These are phyloP conservation scores for Xylaria flabelliformis DNA, from an alignment of 495 filamentous ascomycete genomes.

Conservation along the genomic window DNA sequence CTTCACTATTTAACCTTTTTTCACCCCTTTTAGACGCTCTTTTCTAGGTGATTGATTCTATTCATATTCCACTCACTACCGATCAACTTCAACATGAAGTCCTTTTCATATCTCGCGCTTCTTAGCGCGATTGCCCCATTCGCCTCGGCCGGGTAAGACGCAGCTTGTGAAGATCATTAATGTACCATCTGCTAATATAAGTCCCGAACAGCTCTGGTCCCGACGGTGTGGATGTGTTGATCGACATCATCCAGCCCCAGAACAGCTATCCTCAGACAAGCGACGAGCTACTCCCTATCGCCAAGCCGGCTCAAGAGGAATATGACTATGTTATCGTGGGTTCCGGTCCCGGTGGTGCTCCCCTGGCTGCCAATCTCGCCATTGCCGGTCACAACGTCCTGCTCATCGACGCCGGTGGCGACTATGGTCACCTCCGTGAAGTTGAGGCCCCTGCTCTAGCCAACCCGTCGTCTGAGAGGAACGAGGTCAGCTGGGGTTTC, in stretches of 20 bases:
- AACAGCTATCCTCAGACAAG: slow-evolving; percentile 29
- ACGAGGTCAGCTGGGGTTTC: slow-evolving; percentile 51
- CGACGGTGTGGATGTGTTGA: slow-evolving; percentile 25
- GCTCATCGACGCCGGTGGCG: slow-evolving; percentile 38
- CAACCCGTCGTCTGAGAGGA: slow-evolving; percentile 59
- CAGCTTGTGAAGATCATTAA: neutral
- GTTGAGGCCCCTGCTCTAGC: slow-evolving; percentile 47
- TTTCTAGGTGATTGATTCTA: neutral
- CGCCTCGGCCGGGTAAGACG: slow-evolving; percentile 19
- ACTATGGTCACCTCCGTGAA: slow-evolving; percentile 35
- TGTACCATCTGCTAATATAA: neutral
- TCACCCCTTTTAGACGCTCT: neutral
- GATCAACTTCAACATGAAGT: slow-evolving; percentile 17
- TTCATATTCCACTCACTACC: slow-evolving; percentile 13
- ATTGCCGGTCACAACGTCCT: slow-evolving; percentile 59
- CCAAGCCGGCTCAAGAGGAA: slow-evolving; percentile 26
- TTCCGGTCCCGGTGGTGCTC: slow-evolving; percentile 67
- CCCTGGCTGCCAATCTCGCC: slow-evolving; percentile 65
- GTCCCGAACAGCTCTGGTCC: slow-evolving; percentile 2
- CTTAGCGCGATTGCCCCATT: slow-evolving; percentile 28
- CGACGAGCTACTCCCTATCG: neutral
- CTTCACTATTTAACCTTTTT: neutral
- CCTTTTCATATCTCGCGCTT: slow-evolving; percentile 30
- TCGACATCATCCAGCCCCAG: slow-evolving; percentile 24
- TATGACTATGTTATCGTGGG: slow-evolving; percentile 73